Evolutionary conservation across 2,329 filamentous ascomycete genomes (phyloP).

Genomic region (Hypoxylon sp.): DNA sequence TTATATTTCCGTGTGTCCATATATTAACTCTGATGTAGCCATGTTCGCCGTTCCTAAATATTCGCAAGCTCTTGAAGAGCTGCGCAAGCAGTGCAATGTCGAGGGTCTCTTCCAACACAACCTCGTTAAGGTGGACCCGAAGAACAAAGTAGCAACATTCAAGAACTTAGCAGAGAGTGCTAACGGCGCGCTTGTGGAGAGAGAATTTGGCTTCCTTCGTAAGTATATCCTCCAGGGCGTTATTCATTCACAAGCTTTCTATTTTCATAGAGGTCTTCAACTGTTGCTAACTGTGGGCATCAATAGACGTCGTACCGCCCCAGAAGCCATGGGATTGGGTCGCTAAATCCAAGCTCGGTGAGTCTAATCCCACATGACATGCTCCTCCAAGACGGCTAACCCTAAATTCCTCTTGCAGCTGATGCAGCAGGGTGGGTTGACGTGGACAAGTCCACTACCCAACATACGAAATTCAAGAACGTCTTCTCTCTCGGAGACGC

Average conservation of each 20-base stretch:
- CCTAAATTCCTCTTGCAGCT: slow-evolving; percentile 62
- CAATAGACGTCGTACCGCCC: slow-evolving; percentile 54
- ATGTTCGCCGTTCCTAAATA: slow-evolving; percentile 61
- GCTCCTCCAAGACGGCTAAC: slow-evolving; percentile 55
- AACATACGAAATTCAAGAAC: slow-evolving; percentile 57
- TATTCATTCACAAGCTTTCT: too few species aligned
- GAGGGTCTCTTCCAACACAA: slow-evolving; percentile 59
- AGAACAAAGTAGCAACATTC: slow-evolving; percentile 56
- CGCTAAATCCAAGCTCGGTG: slow-evolving; percentile 56
- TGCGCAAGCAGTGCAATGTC: slow-evolving; percentile 56
- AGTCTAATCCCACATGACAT: slow-evolving; percentile 43
- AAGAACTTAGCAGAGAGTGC: slow-evolving; percentile 54
- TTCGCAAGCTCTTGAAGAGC: slow-evolving; percentile 53
- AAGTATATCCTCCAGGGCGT: not conserved
- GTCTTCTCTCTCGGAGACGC: slow-evolving; percentile 60
- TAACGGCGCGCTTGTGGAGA: slow-evolving; percentile 51
- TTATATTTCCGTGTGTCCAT: not conserved
- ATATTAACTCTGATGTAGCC: slow-evolving; percentile 44
- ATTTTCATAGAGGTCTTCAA: not conserved
- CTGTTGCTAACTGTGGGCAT: slow-evolving; percentile 15
- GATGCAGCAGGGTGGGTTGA: slow-evolving; percentile 55
- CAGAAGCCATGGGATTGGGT: slow-evolving; percentile 55
- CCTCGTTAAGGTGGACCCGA: slow-evolving; percentile 55
- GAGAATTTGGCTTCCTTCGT: slow-evolving; percentile 56
- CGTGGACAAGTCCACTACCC: slow-evolving; percentile 55